Evolutionary conservation across 495 filamentous ascomycete species (phyloP), one percentile per base, ranked within the genome.

Genomic region (Hypoxylon fragiforme): DNA sequence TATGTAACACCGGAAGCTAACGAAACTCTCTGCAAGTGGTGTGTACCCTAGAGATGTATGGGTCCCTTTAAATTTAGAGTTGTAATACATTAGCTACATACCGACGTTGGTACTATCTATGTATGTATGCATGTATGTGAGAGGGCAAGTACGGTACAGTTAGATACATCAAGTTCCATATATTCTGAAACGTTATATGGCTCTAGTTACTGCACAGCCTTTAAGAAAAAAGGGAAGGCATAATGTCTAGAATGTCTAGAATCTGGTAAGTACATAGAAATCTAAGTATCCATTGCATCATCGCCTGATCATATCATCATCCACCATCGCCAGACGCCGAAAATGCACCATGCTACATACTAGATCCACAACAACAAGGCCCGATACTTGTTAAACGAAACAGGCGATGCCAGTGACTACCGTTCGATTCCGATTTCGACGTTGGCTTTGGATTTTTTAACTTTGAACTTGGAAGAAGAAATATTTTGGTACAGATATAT

Each of bases 271-370:
- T 13, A 26, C 47, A 57, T 28, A 16, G 12, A 49, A 32, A 21
- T 9, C 2, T 45, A 21, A 24, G 28, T 28, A 60, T 43, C 46
- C 53, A 66, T 66, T 66, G 53, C 63, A 66, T 66, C 64, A 66
- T 59, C 45, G 39, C 22, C 56, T 53, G 52, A 47, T 56, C 37
- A 37, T 37, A 16, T 16, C 34, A 37, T 37, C 34, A 58, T 59
- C 59, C 34, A 37, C 18, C 34, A 58, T 59, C 59, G 50, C 51
- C 31, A 52, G 58, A 62, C 51, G 46, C 58, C 58, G 58, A 62
- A 62, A 18, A 44, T 55, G 52, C 55, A 48, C 47, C 58, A 63
- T 62, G 58, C n/a, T n/a, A n/a, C n/a, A n/a, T n/a, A n/a, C n/a
- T n/a, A n/a, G n/a, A 54, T 57, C 58, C 58, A 62, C 50, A 38